Base-by-base conservation (phyloP, 805 yeast genomes). In the Saturnispora silvae region DNA sequence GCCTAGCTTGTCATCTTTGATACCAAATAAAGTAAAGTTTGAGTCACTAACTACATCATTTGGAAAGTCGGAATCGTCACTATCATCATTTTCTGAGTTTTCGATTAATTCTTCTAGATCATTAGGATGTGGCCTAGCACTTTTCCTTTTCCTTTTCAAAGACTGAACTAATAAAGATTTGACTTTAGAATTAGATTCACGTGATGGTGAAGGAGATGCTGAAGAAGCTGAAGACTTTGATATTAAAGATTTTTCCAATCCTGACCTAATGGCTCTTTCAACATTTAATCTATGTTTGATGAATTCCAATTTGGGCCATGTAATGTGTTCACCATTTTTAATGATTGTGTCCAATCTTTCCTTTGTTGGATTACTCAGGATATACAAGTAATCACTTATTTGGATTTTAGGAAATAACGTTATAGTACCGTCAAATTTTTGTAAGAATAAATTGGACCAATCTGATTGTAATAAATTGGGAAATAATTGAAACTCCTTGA, bases 371-470 rank as follows among this genome's bases (percentile, higher is more conserved):
- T 81, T 89, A 43, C 75, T 66, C 38, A 81, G 58, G 32, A 81
- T 75, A 49, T 75, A 66, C 59, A 64, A 65, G 44, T 79, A 75
- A 50, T 82, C 92, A 24, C 53, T 54, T 10, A 78, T 52, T 25
- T 60, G 60, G 44, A 77, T 70, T 45, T 77, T 69, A 3, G 92
- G 92, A 76, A 84, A 81, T 16, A 81, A 64, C 0, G 92, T 82
- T 9, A 81, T 75, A 0, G 82, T 68, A 1, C 94, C 94, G 32
- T 77, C 71, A 50, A 82, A 81, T 41, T 68, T 61, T 59, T 81
- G 94, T 20, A 82, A 58, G 68, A 82, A 81, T 14, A 81, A 67
- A 49, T 72, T 75, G 45, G 83, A 77, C 89, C 89, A 82, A 56
- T 81, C 92, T 53, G 77, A 84, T 47, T 78, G 79, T 61, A 77